Evolutionary conservation across 257 asterid genomes (phyloP).

Genomic region (Anisodus acutangulus): DNA sequence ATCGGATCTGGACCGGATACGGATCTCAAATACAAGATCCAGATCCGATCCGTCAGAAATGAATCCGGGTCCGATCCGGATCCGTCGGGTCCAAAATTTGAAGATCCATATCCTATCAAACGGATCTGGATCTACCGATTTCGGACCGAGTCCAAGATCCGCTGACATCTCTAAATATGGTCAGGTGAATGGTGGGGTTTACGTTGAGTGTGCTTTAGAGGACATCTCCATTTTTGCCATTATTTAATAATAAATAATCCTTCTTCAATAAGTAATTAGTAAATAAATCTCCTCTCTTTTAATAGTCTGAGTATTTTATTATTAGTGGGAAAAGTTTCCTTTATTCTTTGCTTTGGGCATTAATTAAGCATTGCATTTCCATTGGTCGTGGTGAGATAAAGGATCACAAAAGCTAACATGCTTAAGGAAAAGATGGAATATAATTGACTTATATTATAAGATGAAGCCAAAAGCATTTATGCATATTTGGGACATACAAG

Average conservation of each 20-base stretch:
- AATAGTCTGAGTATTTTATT: not conserved
- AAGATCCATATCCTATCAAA: too few species aligned
- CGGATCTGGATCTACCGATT: too few species aligned
- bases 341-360: not conserved
- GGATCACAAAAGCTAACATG: not conserved
- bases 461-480: not conserved
- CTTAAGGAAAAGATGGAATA: slow-evolving; percentile 19
- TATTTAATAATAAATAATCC: not conserved
- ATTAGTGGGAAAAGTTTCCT: not conserved
- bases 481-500: slow-evolving; percentile 10
- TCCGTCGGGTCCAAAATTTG: too few species aligned
- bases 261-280: slow-evolving; percentile 7
- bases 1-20: too few species aligned
- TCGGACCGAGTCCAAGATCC: too few species aligned
- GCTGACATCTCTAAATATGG: too few species aligned
- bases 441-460: not conserved
- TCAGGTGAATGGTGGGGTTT: slow-evolving; percentile 25
- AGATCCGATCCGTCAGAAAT: too few species aligned
- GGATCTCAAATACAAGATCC: too few species aligned
- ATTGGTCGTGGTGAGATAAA: not conserved
- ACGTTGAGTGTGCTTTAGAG: not conserved
- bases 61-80: too few species aligned
- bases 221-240: not conserved
- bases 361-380: not conserved
- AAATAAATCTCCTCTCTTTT: not conserved